phyloP scores from a whole-genome alignment of 495 filamentous ascomycete genomes.

The Astrothelium macrocarpum region DNA sequence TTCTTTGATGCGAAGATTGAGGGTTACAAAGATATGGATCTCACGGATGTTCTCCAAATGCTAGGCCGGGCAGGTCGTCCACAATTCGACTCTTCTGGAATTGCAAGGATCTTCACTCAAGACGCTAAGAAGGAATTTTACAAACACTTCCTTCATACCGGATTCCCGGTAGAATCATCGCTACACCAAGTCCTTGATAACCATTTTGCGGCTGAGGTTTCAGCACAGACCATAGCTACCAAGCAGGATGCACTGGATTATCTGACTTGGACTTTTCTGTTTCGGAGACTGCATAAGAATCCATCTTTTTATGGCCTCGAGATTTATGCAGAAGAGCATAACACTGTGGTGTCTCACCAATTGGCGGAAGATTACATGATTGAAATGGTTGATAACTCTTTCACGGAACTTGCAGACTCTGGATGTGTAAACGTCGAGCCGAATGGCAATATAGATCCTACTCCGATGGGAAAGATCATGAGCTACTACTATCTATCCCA shows the following conservation, averaged over 20 bases:
- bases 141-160: slow-evolving; percentile 97
- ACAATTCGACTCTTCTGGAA: slow-evolving; percentile 91
- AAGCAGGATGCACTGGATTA: slow-evolving; percentile 98
- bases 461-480: slow-evolving; percentile 92
- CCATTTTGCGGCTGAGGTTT: slow-evolving; percentile 91
- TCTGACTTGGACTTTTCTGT: slow-evolving; percentile 99
- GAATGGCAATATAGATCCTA: slow-evolving; percentile 84
- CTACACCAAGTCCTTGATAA: slow-evolving; percentile 95
- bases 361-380: slow-evolving; percentile 89
- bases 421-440: slow-evolving; percentile 69
- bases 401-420: slow-evolving; percentile 70
- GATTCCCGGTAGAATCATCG: slow-evolving; percentile 94
- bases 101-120: slow-evolving; percentile 94
- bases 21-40: slow-evolving; percentile 97
- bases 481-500: slow-evolving; percentile 98
- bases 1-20: slow-evolving; percentile 98
- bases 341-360: slow-evolving; percentile 71
- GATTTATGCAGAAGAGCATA: slow-evolving; percentile 88
- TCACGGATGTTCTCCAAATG: slow-evolving; percentile 98
- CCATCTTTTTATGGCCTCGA: slow-evolving; percentile 96
- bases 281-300: slow-evolving; percentile 93
- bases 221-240: slow-evolving; percentile 78
- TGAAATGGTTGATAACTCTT: slow-evolving; percentile 74
- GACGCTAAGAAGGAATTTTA: slow-evolving; percentile 99
- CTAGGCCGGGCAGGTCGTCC: slow-evolving; percentile 89